These are phyloP conservation scores for Suhomyces terraborum DNA, from an alignment of 1,139 yeast species.

Conservation along the genomic window DNA sequence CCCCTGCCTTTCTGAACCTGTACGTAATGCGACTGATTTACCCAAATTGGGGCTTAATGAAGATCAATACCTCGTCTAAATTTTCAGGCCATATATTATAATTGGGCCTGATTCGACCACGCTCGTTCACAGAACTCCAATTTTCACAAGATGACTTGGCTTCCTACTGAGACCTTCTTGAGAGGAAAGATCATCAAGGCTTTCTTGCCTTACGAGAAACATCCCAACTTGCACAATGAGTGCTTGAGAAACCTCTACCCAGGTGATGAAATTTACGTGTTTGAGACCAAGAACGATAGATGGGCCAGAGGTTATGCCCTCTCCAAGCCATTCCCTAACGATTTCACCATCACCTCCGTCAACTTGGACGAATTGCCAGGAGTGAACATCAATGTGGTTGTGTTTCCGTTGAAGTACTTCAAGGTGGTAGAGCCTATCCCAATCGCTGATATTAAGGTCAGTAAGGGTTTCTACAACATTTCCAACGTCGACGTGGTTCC, in stretches of 20 bases:
- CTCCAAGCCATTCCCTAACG: conserved; percentile 65
- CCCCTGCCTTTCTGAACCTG: not conserved
- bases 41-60: conserved; percentile 13
- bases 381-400: conserved; percentile 48
- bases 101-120: not conserved
- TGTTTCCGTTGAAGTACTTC: conserved; percentile 63
- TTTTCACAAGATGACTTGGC: conserved; percentile 31
- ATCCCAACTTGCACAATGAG: conserved; percentile 41
- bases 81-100: too few relatives aligned
- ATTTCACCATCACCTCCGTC: conserved; percentile 62
- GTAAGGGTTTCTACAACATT: conserved; percentile 38
- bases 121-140: too few relatives aligned
- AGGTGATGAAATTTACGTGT: conserved; percentile 79
- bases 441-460: conserved; percentile 27
- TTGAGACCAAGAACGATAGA: conserved; percentile 62
- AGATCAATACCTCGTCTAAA: conserved; percentile 9
- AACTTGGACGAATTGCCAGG: conserved; percentile 66
- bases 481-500: conserved; percentile 41
- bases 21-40: not conserved
- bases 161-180: conserved; percentile 40
- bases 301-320: conserved; percentile 84
- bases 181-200: conserved; percentile 59
- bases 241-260: conserved; percentile 62
- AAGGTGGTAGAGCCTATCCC: conserved; percentile 38
- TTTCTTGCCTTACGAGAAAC: conserved; percentile 61